These are phyloP conservation scores for Sorghum bicolor DNA, from an alignment of 176 grass and related monocot genomes.

Conservation along the genomic window DNA sequence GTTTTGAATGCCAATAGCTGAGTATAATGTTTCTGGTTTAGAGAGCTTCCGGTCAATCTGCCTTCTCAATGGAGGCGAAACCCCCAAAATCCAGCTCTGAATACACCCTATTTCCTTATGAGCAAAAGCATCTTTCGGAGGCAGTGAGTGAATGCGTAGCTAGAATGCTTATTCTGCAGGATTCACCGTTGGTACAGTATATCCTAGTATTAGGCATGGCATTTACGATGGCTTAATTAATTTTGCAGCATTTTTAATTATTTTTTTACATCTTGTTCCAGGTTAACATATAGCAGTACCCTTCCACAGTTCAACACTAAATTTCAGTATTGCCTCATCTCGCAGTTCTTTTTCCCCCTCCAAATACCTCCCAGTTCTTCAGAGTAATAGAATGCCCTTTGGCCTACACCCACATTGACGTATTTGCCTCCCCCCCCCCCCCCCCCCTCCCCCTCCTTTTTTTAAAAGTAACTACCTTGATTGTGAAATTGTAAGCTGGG, in stretches of 20 bases:
- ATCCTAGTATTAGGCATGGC: neutral
- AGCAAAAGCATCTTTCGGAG: neutral
- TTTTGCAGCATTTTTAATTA: neutral
- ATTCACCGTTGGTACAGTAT: neutral
- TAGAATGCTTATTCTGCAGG: neutral
- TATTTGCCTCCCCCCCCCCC: too few relatives aligned
- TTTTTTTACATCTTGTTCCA: neutral
- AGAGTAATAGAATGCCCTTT: neutral
- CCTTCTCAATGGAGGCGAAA: neutral
- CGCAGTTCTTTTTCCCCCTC: neutral
- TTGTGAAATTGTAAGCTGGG: neutral
- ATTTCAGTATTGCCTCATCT: neutral
- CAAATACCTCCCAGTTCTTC: neutral
- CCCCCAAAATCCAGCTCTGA: neutral
- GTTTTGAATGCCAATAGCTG: neutral
- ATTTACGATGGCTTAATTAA: neutral
- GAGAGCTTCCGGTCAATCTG: neutral
- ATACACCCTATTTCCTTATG: neutral
- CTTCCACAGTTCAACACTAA: neutral
- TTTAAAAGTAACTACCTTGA: neutral
- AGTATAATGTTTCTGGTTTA: neutral
- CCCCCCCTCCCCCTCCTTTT: too few relatives aligned
- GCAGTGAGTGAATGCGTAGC: neutral
- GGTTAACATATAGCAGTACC: neutral
- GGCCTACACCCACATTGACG: neutral